Conservation (phyloP, 164 flowering plant species). For the Liriodendron chinense region DNA sequence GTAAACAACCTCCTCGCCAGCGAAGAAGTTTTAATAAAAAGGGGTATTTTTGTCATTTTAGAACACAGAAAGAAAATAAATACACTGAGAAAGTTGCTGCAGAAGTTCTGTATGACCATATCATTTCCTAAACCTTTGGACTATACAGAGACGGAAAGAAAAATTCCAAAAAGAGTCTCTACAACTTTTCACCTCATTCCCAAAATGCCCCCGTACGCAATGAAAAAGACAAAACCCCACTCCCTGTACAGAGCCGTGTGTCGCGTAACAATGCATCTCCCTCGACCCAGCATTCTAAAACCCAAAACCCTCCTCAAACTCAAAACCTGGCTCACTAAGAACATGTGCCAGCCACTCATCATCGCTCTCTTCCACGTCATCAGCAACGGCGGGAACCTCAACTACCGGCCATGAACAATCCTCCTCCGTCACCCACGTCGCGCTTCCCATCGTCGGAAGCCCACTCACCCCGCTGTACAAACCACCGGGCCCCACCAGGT, state of each 20-base stretch:
- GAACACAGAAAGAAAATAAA: no score
- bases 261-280: background rate
- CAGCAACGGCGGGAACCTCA: background rate
- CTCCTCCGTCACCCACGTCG: background rate
- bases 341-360: constrained; percentile 17
- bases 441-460: background rate
- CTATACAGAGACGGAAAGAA: no score
- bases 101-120: no score
- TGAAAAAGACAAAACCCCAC: background rate
- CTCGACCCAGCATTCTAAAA: background rate
- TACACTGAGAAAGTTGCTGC: no score
- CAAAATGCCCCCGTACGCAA: background rate
- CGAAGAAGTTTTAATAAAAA: no score
- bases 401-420: no score
- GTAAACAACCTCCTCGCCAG: no score
- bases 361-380: constrained; percentile 3
- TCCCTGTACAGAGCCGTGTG: background rate
- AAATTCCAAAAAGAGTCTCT: no score
- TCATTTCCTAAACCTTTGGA: no score
- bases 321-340: background rate
- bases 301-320: constrained; percentile 2
- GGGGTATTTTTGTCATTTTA: no score
- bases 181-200: no score
- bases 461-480: background rate
- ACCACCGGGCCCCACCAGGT: background rate